Conservation (phyloP, 192 early-diverging fungal genomes). For the Funneliformis geosporum region DNA sequence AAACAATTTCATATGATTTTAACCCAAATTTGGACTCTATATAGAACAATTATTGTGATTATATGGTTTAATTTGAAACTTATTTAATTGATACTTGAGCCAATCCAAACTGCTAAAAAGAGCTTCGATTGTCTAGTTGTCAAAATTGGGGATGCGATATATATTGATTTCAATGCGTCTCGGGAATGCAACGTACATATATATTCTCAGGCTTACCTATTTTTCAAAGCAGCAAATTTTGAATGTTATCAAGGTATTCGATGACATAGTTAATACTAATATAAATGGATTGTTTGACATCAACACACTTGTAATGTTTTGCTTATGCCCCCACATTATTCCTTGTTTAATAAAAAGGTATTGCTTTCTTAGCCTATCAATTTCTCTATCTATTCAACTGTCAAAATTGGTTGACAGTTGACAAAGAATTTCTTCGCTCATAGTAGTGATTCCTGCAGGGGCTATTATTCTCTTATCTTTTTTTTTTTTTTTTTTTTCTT, state of each 20-base stretch:
- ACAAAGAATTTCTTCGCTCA: background rate
- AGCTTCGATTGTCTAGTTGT: background rate
- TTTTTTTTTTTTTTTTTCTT: background rate
- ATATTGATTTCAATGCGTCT: background rate
- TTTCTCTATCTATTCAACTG: background rate
- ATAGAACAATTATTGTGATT: background rate
- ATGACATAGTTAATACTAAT: background rate
- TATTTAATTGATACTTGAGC: background rate
- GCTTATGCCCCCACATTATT: background rate
- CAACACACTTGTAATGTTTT: background rate
- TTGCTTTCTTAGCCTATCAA: background rate
- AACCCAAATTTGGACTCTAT: background rate
- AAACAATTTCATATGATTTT: background rate
- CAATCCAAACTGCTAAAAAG: background rate
- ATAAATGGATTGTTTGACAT: background rate
- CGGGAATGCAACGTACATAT: background rate
- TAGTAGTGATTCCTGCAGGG: background rate
- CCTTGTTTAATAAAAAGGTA: background rate
- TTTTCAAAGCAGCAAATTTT: background rate
- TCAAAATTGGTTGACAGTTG: background rate
- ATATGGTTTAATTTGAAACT: background rate
- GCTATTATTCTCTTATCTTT: background rate
- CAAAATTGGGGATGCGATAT: background rate
- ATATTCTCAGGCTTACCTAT: background rate
- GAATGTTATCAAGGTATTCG: background rate